Percentiles rank a stretch among this genome's conserved stretches.
Conservation (phyloP, 75 land plant genomes). For the Pinus taeda region DNA sequence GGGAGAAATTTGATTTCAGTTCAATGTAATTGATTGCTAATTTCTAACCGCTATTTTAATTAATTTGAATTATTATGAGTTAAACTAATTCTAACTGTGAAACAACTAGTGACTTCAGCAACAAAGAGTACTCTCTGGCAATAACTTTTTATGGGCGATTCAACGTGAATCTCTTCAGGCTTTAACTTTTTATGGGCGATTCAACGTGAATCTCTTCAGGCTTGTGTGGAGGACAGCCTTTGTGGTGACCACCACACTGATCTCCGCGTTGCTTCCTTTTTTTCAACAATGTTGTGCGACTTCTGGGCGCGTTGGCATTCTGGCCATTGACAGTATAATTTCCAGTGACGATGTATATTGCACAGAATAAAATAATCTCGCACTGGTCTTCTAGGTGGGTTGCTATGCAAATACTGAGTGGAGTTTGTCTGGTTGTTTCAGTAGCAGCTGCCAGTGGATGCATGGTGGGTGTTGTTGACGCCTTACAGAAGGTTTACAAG, state of each 20-base stretch:
- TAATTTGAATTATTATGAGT: too few relatives aligned
- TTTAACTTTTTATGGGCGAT: constrained; percentile 19
- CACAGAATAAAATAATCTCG: constrained; percentile 15
- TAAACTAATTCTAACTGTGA: too few relatives aligned
- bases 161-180: constrained; percentile 27
- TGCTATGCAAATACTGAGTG: constrained; percentile 15
- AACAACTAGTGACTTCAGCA: constrained; percentile 14
- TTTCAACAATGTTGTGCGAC: constrained; percentile 37
- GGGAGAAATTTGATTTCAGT: too few relatives aligned
- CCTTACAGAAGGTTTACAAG: constrained; percentile 7
- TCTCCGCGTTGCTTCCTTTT: constrained; percentile 34
- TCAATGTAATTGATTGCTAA: too few relatives aligned
- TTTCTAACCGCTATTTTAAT: too few relatives aligned
- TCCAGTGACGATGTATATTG: constrained; percentile 30
- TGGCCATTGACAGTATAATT: constrained; percentile 48
- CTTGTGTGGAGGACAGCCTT: constrained; percentile 49
- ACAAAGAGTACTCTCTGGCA: constrained; percentile 17
- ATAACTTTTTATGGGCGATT: constrained; percentile 13
- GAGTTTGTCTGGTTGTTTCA: constrained; percentile 19
- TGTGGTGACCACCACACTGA: constrained; percentile 22
- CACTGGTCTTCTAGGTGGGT: constrained; percentile 16
- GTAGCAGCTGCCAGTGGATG: constrained; percentile 29
- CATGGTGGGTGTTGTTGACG: constrained; percentile 15
- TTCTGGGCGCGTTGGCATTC: constrained; percentile 33
- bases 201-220: constrained; percentile 26